A percentile compares a stretch with the other conserved stretches of the same genome.
Evolutionary conservation across 495 filamentous ascomycete genomes (phyloP).

Genomic region (Hamigera avellanea): DNA sequence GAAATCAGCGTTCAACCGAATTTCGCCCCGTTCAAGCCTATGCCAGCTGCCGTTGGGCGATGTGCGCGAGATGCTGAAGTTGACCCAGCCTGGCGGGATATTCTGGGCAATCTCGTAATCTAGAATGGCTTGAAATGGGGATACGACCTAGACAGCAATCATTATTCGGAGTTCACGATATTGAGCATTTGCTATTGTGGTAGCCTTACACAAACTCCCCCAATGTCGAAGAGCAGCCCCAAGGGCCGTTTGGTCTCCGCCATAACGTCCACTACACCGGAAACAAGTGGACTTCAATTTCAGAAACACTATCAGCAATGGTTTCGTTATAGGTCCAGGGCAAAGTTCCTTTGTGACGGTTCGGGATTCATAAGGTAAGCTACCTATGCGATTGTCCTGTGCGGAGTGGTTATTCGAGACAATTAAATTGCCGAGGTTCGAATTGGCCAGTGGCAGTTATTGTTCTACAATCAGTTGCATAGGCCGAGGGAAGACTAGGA

Average conservation of each 20-base stretch:
- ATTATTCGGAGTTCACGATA: constrained; percentile 1
- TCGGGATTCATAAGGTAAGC: no score
- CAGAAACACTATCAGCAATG: no score
- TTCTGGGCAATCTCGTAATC: constrained; percentile 66
- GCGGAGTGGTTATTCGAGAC: constrained; percentile 7
- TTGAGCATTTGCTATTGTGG: neutral
- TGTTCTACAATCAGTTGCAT: neutral
- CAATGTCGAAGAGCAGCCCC: constrained; percentile 89
- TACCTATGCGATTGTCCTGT: neutral
- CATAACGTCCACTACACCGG: constrained; percentile 16
- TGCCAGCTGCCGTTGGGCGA: constrained; percentile 84
- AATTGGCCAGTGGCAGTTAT: no score
- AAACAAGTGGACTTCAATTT: no score
- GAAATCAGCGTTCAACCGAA: constrained; percentile 60
- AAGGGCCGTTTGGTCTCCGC: constrained; percentile 42
- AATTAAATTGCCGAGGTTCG: constrained; percentile 15
- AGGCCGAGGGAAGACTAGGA: constrained; percentile 5
- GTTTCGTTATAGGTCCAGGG: no score
- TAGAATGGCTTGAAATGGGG: constrained; percentile 84
- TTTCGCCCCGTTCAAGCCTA: constrained; percentile 62
- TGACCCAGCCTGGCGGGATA: constrained; percentile 83
- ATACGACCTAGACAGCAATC: constrained; percentile 54
- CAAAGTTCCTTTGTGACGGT: no score
- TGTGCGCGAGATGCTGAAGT: constrained; percentile 70
- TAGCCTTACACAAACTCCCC: constrained; percentile 79